Base-by-base conservation (phyloP, 2,329 filamentous ascomycete species). In the Cercospora brassicicola region DNA sequence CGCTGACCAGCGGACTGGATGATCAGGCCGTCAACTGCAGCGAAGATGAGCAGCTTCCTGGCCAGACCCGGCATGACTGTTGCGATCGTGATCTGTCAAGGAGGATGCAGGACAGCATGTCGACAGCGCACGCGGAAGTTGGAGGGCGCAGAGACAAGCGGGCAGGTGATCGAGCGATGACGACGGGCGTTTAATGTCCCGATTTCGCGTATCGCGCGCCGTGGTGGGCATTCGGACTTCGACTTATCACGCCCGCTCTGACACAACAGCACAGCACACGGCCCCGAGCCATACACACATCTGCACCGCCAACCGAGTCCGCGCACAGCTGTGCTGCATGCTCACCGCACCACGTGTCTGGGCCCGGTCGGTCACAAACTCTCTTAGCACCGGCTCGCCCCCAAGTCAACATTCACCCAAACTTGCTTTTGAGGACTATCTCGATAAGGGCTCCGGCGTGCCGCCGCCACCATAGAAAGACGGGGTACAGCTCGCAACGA, bases 1-100 rank as follows among this genome's bases (percentile, higher is more conserved):
- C 88, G 78, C 73, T 83, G 77, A 18, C 87, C 84, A 31, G 91
- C 82, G 28, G 91, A 90, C 75, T 95, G 92, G 55, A 97, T 85
- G 71, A 96, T 84, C 62, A 97, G 85, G 66, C 93, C 93, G 76
- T 97, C 93, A 64, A 90, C 87, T 28, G 92, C 89, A 65, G 93
- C 92, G 79, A 73, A 77, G 73, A 97, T 88, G 72, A 93, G 78
- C 65, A 96, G 82, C 81, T 95, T 96, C 78, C 91, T 90, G 67
- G 91, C 89, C 69, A 96, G 83, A 72, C 87, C 86, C 65, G 92
- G 90, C 93, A 96, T 95, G 28, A 51, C 42, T 59, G 20, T 13
- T 57, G 53, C 10, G 45, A 51, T 51, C 18, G 18, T 20, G 45
- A 11, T 13, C 18, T 20, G 20, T 26, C 3, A 26, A 26, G 20